Evolutionary conservation across 2,329 filamentous ascomycete genomes (phyloP), one percentile per base, ranked within the genome.

Genomic region (Cadophora sp.): DNA sequence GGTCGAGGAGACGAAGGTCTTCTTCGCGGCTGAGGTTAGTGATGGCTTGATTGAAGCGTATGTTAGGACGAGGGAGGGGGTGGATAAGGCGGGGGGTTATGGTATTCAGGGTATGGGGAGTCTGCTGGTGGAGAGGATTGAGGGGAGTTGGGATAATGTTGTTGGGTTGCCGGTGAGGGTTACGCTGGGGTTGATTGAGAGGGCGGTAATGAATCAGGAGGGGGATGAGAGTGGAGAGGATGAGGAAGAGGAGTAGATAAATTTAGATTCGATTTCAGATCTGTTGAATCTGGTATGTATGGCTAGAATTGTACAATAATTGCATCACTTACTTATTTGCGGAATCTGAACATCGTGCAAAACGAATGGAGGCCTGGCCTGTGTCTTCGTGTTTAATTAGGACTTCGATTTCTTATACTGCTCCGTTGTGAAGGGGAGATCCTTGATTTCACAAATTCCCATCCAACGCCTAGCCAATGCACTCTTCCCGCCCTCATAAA

Each of bases 81-180:
- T 89, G 13, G 96, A 98, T 79, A 99, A 98, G 83, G 96, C 96
- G 0, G 96, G 96, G 1, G 96, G 96, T 0, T 99, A 99, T 79
- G 96, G 93, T 1, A 87, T 99, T 62, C 96, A 99, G 80, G 96
- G 95, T 0, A 83, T 95, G 13, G 96, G 92, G 1, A 91, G 92
- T 9, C 89, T 97, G 77, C 80, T 99, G 66, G 89, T 99, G 14
- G 94, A 97, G 78, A 91, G 86, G 79, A 91, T 99, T 71, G 92
- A 97, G 71, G 96, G 96, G 13, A 89, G 88, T 64, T 92, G 93
- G 75, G 96, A 99, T 82, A 98, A 98, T 79, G 96, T 98, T 1
- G 89, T 99, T 33, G 96, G 96, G 0, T 78, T 99, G 78, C 96
- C 96, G 8, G 84, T 98, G 71, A 86, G 93, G 73, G 86, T 87